Base-by-base conservation (phyloP, 1,284 basidiomycete species). In the Marasmius oreades region DNA sequence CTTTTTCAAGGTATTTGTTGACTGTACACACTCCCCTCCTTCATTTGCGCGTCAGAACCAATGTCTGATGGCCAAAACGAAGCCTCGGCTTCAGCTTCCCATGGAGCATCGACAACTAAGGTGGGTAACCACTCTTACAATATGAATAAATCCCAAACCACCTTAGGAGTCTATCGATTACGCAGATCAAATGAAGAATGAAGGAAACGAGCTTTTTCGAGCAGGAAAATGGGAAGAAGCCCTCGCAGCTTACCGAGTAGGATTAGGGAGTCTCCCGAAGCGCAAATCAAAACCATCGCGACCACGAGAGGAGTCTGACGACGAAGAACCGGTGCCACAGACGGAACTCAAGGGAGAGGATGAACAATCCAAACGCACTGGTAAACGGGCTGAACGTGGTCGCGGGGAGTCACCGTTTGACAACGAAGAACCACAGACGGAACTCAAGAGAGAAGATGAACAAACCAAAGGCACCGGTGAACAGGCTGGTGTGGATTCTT, bases 221-320 rank as follows among this genome's bases (percentile, higher is more conserved):
- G 67, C 71, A 34, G 68, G 75, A 52, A 70, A 74, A 59, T 91
- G 87, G 88, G 73, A 75, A 24, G 82, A 87, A 63, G 89, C 90
- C 1, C 69, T 91, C 5, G 78, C 73, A 20, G 69, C 78, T 5
- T 92, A 92, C 67, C 77, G 74, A 56, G 74, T 79, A 42, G 90
- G 77, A 1, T 72, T 91, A 10, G 76, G 75, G 44, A 74, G 73
- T 37, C 69, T 92, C 50, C 89, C 89, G 12, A 74, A 69, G 65
- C 75, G 70, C 61, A 69, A 62, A 59, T 61, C 36, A 24, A 61
- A 61, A 28, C 58, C 59, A 46, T 57, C 24, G 28, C 16, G 12
- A 33, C 26, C 31, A n/a, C 16, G 28, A 7, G 31, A 18, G 26
- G 45, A 46, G n/a, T n/a, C 47, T 2, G 5, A n/a, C 2, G 47